Base-by-base conservation (phyloP, 169 alveolate genomes). In the Besnoitia besnoiti region DNA sequence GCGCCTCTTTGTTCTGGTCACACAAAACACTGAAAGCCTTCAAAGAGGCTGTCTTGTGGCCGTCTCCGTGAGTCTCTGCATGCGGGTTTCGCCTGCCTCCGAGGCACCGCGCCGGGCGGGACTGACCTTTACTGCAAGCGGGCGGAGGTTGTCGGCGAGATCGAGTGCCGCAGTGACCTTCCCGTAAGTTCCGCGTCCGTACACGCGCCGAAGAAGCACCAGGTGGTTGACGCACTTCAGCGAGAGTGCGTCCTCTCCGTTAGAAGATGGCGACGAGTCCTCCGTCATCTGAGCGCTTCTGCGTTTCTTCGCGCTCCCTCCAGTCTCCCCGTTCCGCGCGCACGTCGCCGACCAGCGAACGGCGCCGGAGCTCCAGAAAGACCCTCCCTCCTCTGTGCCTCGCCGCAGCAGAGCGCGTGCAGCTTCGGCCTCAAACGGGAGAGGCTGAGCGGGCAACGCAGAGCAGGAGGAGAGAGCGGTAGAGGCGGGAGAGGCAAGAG, bases 91-190 rank as follows among this genome's bases (percentile, higher is more conserved):
- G n/a, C n/a, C n/a, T n/a, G n/a, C n/a, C n/a, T n/a, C n/a, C n/a
- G n/a, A n/a, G n/a, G n/a, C n/a, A n/a, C n/a, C n/a, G n/a, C n/a
- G n/a, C n/a, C n/a, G n/a, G n/a, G n/a, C n/a, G n/a, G n/a, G 19
- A 14, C 39, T 67, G 16, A 44, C 87, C 87, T 77, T 77, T n/a
- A 77, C 7, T 24, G 87, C 87, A 0, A 77, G 59, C 2, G 87
- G 87, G 39, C 50, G 49, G 30, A 77, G 87, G 16, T 37, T 14
- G 33, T 24, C 61, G 40, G 87, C 33, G 27, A 77, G 33, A 27
- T 37, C 87, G 49, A 77, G 59, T 0, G 87, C 87, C 10, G 87
- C 50, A 2, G 49, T 77, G 61, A 77, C 87, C 59, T 77, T 77
- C 40, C 61, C 87, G 33, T 27, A 42, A 4, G 37, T 37, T 19